phyloP scores from a whole-genome alignment of 1,139 yeast genomes.

The Sporopachydermia cereana region DNA sequence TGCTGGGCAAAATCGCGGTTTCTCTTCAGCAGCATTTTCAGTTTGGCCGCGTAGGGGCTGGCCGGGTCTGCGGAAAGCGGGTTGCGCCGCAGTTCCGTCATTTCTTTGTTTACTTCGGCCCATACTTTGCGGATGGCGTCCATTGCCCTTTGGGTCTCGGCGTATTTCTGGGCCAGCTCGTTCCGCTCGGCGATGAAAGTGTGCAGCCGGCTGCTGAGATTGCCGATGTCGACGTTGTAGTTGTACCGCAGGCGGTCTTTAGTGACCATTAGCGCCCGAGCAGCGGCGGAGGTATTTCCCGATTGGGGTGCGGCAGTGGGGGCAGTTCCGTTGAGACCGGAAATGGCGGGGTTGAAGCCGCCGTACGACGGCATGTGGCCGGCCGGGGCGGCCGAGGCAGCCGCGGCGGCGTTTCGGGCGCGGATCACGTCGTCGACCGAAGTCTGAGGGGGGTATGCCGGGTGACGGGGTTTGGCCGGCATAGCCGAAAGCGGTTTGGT shows the following conservation, averaged over 20 bases:
- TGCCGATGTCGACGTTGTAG: neutral
- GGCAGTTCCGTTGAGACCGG: neutral
- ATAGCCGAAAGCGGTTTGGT: conserved; percentile 11
- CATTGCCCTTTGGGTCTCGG: neutral
- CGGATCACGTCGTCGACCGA: neutral
- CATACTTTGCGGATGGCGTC: neutral
- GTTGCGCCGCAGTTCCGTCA: neutral
- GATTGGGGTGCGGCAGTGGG: neutral
- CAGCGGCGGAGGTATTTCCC: neutral
- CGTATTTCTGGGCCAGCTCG: neutral
- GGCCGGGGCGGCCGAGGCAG: neutral
- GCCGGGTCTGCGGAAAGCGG: neutral
- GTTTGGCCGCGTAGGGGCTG: too few relatives aligned
- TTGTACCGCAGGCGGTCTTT: neutral
- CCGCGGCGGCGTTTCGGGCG: neutral
- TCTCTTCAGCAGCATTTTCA: neutral
- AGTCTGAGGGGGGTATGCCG: neutral
- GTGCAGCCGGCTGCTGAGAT: neutral
- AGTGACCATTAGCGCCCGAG: neutral
- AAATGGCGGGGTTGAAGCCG: neutral
- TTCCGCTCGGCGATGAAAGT: neutral
- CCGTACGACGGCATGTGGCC: neutral
- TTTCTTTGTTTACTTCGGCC: neutral
- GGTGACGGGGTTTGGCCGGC: neutral
- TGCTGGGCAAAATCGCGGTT: neutral